Conservation (phyloP, 1,284 basidiomycete species). For the Paramarasmius palmivorus region DNA sequence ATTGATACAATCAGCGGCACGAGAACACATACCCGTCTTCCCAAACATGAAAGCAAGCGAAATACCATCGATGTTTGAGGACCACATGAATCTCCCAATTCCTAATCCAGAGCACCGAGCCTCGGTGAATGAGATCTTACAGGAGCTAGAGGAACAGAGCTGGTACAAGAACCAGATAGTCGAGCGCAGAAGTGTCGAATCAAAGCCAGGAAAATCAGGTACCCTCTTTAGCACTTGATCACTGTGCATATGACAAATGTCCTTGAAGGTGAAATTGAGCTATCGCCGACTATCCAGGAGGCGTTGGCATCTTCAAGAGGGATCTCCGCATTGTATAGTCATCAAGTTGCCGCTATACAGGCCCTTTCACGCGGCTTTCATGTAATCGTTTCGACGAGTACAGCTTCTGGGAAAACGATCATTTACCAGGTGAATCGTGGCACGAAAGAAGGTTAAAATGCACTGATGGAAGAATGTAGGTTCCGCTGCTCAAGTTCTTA, state of each 20-base stretch:
- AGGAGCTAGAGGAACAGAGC: constrained; percentile 53
- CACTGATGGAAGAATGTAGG: constrained; percentile 35
- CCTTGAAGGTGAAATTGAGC: constrained; percentile 48
- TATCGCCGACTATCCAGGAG: constrained; percentile 58
- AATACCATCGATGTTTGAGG: constrained; percentile 17
- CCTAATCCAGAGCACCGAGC: constrained; percentile 55
- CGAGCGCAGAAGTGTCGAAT: constrained; percentile 52
- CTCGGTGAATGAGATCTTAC: constrained; percentile 57
- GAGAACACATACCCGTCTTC: constrained; percentile 69
- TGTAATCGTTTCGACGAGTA: constrained; percentile 89
- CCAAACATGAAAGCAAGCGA: constrained; percentile 30
- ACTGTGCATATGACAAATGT: neutral
- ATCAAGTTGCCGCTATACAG: constrained; percentile 80
- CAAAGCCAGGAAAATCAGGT: constrained; percentile 56
- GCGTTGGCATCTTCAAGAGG: constrained; percentile 66
- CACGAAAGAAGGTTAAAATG: neutral
- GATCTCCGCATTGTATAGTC: constrained; percentile 72
- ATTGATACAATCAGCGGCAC: constrained; percentile 66
- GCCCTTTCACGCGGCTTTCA: constrained; percentile 62
- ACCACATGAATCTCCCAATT: constrained; percentile 26
- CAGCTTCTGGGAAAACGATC: constrained; percentile 90
- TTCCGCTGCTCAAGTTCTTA: constrained; percentile 73
- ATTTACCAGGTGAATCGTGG: constrained; percentile 73
- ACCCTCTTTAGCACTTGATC: constrained; percentile 10
- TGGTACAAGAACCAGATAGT: constrained; percentile 76